Evolutionary conservation across 352 stramenopile genomes (phyloP).

Genomic region (Globisporangium canariense): DNA sequence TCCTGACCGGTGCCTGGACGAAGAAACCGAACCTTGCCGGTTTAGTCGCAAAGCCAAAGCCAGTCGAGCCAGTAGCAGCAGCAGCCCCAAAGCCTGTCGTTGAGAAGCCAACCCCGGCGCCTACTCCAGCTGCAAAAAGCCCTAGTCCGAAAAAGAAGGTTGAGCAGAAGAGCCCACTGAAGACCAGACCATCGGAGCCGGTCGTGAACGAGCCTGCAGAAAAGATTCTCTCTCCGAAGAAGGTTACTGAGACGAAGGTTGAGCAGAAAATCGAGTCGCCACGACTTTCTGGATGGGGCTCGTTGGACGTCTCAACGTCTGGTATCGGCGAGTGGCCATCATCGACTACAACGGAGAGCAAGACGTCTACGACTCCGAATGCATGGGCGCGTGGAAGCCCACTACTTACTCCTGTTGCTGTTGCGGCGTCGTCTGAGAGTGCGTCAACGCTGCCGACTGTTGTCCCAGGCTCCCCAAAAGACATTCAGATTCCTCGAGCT

Average conservation of each 20-base stretch:
- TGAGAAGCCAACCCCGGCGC: slow-evolving; percentile 14
- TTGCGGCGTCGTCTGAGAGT: slow-evolving; percentile 27
- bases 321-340: slow-evolving; percentile 65
- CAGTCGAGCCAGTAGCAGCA: slow-evolving; percentile 19
- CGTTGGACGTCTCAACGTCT: slow-evolving; percentile 59
- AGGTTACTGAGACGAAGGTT: slow-evolving; percentile 19
- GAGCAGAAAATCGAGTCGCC: slow-evolving; percentile 44
- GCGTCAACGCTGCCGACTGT: slow-evolving; percentile 38
- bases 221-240: slow-evolving; percentile 24
- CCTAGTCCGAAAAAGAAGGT: neutral
- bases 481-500: slow-evolving; percentile 45
- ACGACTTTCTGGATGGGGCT: slow-evolving; percentile 57
- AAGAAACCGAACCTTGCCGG: slow-evolving; percentile 67
- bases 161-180: slow-evolving; percentile 16
- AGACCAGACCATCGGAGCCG: slow-evolving; percentile 22
- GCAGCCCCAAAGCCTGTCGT: slow-evolving; percentile 20
- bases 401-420: slow-evolving; percentile 34
- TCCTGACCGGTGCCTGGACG: slow-evolving; percentile 66
- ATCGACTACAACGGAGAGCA: slow-evolving; percentile 40
- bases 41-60: slow-evolving; percentile 31
- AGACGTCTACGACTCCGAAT: slow-evolving; percentile 52
- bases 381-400: slow-evolving; percentile 64
- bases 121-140: neutral
- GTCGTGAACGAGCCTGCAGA: slow-evolving; percentile 22
- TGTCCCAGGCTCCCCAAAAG: slow-evolving; percentile 62